Evolutionary conservation across 1,139 yeast genomes (phyloP).

Genomic region (Suhomyces choctaworum): DNA sequence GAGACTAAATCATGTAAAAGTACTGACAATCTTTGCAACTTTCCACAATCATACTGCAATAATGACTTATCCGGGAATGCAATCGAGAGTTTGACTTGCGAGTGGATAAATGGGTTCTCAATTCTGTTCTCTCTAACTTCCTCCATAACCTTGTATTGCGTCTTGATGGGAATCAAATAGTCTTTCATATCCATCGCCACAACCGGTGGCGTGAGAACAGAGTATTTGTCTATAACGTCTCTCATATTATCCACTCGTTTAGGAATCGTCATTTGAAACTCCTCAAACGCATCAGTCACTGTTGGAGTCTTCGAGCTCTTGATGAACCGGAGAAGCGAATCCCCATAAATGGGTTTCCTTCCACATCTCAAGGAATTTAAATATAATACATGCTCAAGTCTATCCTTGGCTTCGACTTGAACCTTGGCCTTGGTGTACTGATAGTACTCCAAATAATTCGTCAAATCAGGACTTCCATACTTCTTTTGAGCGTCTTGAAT

Average conservation of each 20-base stretch:
- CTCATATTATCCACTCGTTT: constrained; percentile 46
- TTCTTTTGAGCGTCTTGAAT: constrained; percentile 28
- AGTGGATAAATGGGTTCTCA: constrained; percentile 68
- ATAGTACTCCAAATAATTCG: constrained; percentile 62
- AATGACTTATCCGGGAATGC: constrained; percentile 96
- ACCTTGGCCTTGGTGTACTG: constrained; percentile 53
- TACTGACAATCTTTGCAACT: constrained; percentile 78
- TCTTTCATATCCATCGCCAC: constrained; percentile 77
- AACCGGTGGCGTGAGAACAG: constrained; percentile 85
- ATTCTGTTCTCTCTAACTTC: constrained; percentile 44
- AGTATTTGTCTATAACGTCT: constrained; percentile 68
- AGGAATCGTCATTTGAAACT: constrained; percentile 40
- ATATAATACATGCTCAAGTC: constrained; percentile 58
- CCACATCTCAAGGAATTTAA: constrained; percentile 65
- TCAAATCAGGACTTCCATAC: constrained; percentile 39
- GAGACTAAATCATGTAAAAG: constrained; percentile 76
- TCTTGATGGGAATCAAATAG: constrained; percentile 45
- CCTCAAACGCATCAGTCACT: constrained; percentile 27
- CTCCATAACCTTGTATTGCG: constrained; percentile 31
- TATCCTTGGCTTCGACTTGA: constrained; percentile 50
- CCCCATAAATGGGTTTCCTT: constrained; percentile 58
- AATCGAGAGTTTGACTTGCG: constrained; percentile 85
- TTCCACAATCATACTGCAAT: constrained; percentile 95
- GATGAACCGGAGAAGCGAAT: constrained; percentile 32
- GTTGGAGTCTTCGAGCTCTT: constrained; percentile 20